Conservation (phyloP, 345 rosid species). For the Syzygium aromaticum region DNA sequence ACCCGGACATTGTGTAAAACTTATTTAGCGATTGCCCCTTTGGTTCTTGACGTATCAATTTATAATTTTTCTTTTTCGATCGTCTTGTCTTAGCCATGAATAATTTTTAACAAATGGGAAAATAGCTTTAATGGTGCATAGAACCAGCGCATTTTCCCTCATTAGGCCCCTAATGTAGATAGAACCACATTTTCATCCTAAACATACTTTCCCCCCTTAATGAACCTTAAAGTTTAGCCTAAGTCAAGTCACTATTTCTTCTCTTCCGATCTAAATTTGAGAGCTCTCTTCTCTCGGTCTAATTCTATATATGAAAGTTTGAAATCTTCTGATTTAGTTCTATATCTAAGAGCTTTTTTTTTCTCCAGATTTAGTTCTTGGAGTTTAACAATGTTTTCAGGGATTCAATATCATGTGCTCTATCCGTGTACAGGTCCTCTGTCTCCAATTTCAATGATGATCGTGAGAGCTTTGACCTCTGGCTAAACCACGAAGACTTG, state of each 20-base stretch:
- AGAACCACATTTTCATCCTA: not conserved
- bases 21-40: not conserved
- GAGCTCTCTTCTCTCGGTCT: too few species aligned
- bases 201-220: not conserved
- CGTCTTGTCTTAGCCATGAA: not conserved
- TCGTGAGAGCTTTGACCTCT: too few species aligned
- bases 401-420: too few species aligned
- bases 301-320: too few species aligned
- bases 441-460: too few species aligned
- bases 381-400: too few species aligned
- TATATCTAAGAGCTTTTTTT: too few species aligned
- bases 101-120: not conserved
- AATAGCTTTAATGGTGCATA: not conserved
- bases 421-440: too few species aligned
- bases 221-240: not conserved
- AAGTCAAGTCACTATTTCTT: not conserved
- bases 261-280: too few species aligned
- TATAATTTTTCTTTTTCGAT: not conserved
- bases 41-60: not conserved
- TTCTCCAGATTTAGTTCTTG: too few species aligned
- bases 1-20: accelerated
- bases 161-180: not conserved
- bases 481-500: too few species aligned
- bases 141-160: not conserved
- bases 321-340: too few species aligned